A percentile compares a stretch with the other conserved stretches of the same genome.
Evolutionary conservation across 148 eudicot species (phyloP).

Genomic region (Talinum fruticosum): DNA sequence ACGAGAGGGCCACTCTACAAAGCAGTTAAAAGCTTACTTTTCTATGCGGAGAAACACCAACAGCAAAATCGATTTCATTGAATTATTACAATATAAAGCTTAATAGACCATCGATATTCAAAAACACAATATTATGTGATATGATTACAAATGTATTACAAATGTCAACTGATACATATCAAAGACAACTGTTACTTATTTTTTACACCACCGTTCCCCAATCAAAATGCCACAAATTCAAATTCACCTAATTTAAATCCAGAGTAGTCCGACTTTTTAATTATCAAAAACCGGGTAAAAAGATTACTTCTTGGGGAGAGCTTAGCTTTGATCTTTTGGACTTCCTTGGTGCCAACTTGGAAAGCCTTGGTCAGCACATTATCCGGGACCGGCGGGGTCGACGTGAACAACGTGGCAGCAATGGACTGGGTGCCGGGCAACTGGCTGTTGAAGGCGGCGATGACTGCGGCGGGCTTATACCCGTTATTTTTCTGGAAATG

Average conservation of each 20-base stretch:
- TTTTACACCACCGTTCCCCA: neutral
- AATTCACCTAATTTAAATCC: neutral
- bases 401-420: constrained; percentile 32
- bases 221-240: neutral
- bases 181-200: neutral
- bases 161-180: neutral
- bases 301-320: constrained; percentile 22
- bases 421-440: constrained; percentile 33
- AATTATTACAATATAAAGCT: no score
- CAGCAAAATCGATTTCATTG: no score
- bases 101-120: neutral
- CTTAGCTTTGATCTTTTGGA: constrained; percentile 23
- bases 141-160: neutral
- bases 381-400: constrained; percentile 29
- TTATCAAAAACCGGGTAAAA: neutral
- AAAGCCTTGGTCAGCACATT: constrained; percentile 27
- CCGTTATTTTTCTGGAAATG: constrained; percentile 32
- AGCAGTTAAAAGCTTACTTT: no score
- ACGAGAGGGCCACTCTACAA: no score
- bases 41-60: no score
- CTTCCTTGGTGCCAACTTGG: constrained; percentile 19
- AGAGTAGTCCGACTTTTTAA: neutral
- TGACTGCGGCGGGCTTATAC: constrained; percentile 28
- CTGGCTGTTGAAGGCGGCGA: constrained; percentile 37
- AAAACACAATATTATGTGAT: neutral